Evolutionary conservation across 495 filamentous ascomycete genomes (phyloP).

Genomic region (Aspergillus leporis): DNA sequence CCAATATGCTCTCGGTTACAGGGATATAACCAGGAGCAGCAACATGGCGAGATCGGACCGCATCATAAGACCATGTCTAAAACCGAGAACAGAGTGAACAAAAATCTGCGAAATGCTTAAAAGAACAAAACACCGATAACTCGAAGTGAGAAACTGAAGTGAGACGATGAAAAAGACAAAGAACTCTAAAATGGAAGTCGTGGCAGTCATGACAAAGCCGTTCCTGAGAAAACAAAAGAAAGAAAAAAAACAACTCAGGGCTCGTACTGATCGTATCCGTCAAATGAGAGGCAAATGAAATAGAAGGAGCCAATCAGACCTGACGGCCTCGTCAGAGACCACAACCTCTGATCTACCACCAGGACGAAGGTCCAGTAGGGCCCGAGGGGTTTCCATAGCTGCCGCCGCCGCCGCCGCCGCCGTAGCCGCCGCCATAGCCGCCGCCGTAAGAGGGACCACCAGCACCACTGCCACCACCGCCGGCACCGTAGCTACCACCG

Average conservation of each 20-base stretch:
- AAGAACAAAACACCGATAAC: conserved; percentile 33
- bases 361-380: conserved; percentile 78
- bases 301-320: conserved; percentile 47
- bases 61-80: conserved; percentile 49
- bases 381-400: conserved; percentile 85
- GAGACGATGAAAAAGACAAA: conserved; percentile 22
- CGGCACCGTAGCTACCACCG: conserved; percentile 42
- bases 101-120: conserved; percentile 32
- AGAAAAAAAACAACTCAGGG: conserved; percentile 46
- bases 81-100: conserved; percentile 37
- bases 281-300: conserved; percentile 39
- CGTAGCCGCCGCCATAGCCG: conserved; percentile 54
- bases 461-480: conserved; percentile 45
- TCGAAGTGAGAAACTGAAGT: conserved; percentile 21
- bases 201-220: conserved; percentile 55
- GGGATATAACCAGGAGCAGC: conserved; percentile 38
- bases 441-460: conserved; percentile 27
- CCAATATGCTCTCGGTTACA: conserved; percentile 43
- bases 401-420: conserved; percentile 44
- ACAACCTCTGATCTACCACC: conserved; percentile 78
- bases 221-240: conserved; percentile 43
- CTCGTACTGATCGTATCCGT: conserved; percentile 51
- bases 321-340: conserved; percentile 49
- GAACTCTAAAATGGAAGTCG: conserved; percentile 40
- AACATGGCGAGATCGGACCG: conserved; percentile 38